Conservation (phyloP, 768 basidiomycete genomes). For the Leucosporidium yakuticum region DNA sequence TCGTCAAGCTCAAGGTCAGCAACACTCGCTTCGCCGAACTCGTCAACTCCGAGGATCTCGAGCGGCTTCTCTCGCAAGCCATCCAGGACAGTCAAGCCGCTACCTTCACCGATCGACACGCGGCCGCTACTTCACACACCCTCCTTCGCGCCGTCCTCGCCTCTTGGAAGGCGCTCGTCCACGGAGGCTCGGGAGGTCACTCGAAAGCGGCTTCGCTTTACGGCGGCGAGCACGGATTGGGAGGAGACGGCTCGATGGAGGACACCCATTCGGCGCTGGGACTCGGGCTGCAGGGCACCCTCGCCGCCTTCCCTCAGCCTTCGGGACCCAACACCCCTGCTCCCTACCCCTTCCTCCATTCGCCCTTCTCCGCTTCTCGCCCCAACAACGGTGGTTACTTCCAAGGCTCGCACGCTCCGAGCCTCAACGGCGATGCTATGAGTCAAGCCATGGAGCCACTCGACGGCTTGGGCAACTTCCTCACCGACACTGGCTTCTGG, state of each 20-base stretch:
- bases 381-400: conserved; percentile 6
- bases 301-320: background rate
- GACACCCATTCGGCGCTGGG: background rate
- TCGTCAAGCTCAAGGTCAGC: conserved; percentile 29
- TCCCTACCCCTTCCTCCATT: background rate
- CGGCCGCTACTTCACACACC: conserved; percentile 14
- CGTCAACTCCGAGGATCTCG: conserved; percentile 22
- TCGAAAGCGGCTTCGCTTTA: no score
- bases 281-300: background rate
- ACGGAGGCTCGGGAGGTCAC: background rate
- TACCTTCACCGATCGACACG: conserved; percentile 5
- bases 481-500: conserved; percentile 25
- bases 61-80: conserved; percentile 10
- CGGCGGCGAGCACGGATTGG: background rate
- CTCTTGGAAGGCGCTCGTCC: conserved; percentile 25
- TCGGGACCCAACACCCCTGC: background rate
- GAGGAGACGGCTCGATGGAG: background rate
- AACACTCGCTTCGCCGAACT: conserved; percentile 28
- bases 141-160: conserved; percentile 17
- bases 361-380: conserved; percentile 8
- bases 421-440: background rate
- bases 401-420: conserved; percentile 9
- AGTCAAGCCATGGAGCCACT: background rate
- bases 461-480: conserved; percentile 20
- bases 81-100: conserved; percentile 27